Conservation (phyloP, 768 basidiomycete genomes). For the Tulasnella sp. region DNA sequence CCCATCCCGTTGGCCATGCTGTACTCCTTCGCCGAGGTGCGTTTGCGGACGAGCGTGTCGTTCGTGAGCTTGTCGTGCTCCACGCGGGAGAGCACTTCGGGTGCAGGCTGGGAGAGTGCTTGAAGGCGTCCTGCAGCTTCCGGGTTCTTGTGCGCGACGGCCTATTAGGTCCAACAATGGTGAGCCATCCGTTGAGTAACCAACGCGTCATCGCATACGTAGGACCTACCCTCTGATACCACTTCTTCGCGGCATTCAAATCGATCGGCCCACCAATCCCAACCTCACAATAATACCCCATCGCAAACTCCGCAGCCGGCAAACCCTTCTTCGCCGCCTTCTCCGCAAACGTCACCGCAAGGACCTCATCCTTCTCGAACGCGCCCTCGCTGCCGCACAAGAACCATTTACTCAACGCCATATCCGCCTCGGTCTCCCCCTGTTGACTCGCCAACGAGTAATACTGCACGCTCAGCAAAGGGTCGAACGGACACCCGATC, state of each 20-base stretch:
- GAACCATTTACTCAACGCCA: constrained; percentile 97
- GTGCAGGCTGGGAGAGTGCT: constrained; percentile 51
- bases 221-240: constrained; percentile 56
- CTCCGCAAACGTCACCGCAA: constrained; percentile 83
- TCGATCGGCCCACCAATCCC: constrained; percentile 61
- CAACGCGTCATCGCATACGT: not conserved
- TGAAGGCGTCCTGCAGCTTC: constrained; percentile 67
- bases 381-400: constrained; percentile 60
- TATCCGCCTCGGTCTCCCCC: constrained; percentile 86
- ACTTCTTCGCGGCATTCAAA: constrained; percentile 45
- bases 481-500: constrained; percentile 76
- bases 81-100: constrained; percentile 55
- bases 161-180: constrained; percentile 30
- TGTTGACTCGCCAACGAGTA: constrained; percentile 74
- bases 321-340: constrained; percentile 57
- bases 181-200: not conserved
- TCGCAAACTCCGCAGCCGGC: constrained; percentile 80
- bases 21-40: constrained; percentile 47
- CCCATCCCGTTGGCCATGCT: constrained; percentile 19
- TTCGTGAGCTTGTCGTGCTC: constrained; percentile 77
- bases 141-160: constrained; percentile 61
- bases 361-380: constrained; percentile 81
- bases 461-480: constrained; percentile 81
- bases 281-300: constrained; percentile 92
- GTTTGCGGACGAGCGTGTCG: constrained; percentile 65